These are phyloP conservation scores for Magnaporthiopsis poae DNA, from an alignment of 2,329 filamentous ascomycete genomes.

Conservation along the genomic window DNA sequence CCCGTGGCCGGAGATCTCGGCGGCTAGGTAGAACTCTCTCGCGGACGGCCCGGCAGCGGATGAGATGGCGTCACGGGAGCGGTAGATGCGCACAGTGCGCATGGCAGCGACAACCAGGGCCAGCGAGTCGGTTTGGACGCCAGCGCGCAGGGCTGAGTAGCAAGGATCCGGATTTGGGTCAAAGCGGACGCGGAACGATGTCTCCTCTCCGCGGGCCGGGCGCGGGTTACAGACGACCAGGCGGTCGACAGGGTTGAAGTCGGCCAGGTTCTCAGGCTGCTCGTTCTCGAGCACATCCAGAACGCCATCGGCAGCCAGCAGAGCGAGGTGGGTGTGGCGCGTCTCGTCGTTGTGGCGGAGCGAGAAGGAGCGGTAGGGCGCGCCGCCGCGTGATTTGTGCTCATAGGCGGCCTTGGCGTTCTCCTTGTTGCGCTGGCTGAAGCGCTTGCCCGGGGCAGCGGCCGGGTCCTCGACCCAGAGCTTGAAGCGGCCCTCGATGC, in stretches of 20 bases:
- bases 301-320: conserved; percentile 71
- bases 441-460: conserved; percentile 69
- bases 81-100: conserved; percentile 72
- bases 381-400: conserved; percentile 47
- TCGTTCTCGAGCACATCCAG: conserved; percentile 77
- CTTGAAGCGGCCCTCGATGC: conserved; percentile 75
- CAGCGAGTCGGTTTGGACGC: conserved; percentile 69
- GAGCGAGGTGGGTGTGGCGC: conserved; percentile 71
- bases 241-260: conserved; percentile 67
- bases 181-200: conserved; percentile 75
- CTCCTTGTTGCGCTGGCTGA: conserved; percentile 51
- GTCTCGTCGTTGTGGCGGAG: conserved; percentile 74
- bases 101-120: conserved; percentile 79
- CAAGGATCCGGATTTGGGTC: conserved; percentile 79
- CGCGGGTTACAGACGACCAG: conserved; percentile 58
- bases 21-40: conserved; percentile 77
- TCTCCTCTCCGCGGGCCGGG: conserved; percentile 72
- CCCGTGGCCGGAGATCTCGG: conserved; percentile 62
- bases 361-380: conserved; percentile 71
- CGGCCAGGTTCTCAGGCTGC: conserved; percentile 67
- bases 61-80: conserved; percentile 46
- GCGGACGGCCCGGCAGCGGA: conserved; percentile 20
- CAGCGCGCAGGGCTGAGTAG: conserved; percentile 66
- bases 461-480: conserved; percentile 87
- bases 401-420: conserved; percentile 43